A percentile compares a stretch with the other conserved stretches of the same genome.
phyloP scores from a whole-genome alignment of 176 grass and related monocot genomes.

The Phragmites australis region DNA sequence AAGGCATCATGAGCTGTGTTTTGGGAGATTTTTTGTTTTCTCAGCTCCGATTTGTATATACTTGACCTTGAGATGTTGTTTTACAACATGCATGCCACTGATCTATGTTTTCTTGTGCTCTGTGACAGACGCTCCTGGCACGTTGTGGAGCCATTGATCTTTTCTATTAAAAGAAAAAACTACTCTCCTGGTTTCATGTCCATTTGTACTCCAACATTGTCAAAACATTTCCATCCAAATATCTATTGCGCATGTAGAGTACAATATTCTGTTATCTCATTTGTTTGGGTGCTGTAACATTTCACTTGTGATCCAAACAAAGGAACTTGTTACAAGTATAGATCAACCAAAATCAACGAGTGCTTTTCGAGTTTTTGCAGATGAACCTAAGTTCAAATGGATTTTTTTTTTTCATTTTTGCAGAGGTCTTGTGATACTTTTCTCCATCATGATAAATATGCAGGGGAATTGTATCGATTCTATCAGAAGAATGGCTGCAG shows the following conservation, averaged over 20 bases:
- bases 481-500: background rate
- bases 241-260: background rate
- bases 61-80: slow-evolving; percentile 33
- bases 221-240: background rate
- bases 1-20: background rate
- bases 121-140: slow-evolving; percentile 27
- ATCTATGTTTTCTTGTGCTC: background rate
- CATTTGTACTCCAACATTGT: background rate
- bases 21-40: background rate
- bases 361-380: no score
- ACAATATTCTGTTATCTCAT: background rate
- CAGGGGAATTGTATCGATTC: background rate
- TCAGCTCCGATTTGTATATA: background rate
- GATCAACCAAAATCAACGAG: no score
- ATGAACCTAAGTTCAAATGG: no score
- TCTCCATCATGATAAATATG: background rate
- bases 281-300: no score
- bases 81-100: slow-evolving; percentile 34
- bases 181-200: background rate
- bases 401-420: background rate
- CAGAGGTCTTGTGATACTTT: background rate
- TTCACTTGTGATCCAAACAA: background rate
- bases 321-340: no score
- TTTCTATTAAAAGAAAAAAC: background rate
- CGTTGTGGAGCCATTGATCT: background rate